Base-by-base conservation (phyloP, 495 filamentous ascomycete species). In the Zalerion maritima region DNA sequence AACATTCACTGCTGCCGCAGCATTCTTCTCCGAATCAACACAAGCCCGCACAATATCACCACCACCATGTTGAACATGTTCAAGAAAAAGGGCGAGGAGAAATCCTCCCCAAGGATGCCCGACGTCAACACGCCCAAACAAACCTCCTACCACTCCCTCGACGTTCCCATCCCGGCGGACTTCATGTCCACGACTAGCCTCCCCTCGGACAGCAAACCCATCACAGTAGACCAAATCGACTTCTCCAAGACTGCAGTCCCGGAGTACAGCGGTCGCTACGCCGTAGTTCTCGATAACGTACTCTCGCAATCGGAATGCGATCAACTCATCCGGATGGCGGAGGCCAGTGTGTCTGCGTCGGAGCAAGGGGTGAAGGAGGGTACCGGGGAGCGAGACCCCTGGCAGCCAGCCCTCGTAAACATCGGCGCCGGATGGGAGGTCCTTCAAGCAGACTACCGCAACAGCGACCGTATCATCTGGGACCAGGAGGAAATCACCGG, bases 381-480 rank as follows among this genome's bases (percentile, higher is more conserved):
- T 29, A 45, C 32, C 13, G n/a, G n/a, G n/a, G n/a, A n/a, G n/a
- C n/a, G n/a, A n/a, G 47, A 41, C 21, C 38, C 53, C 0, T 82
- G 77, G 77, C 49, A 59, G 15, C 60, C 64, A 5, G 78, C 77
- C 4, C 64, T 78, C 57, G 64, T 89, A 36, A 85, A 85, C 42
- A 46, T 71, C 26, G 80, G 80, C 14, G 45, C 44, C 18, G 75
- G 77, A 9, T 57, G 40, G 21, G 68, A 87, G 57, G 45, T 58
- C 20, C 40, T 75, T 21, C 54, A 54, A 1, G 54, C 61, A 6
- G 59, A 71, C 17, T 64, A 62, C 15, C 64, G 82, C 18, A 77
- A 81, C 34, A 74, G 75, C 43, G 73, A 75, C 10, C 67, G 82
- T 1, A 81, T 86, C 32, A 76, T 91, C 37, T 77, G 67, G 60